phyloP scores from a whole-genome alignment of 108 stramenopile genomes.

The Nitzschia sp. region DNA sequence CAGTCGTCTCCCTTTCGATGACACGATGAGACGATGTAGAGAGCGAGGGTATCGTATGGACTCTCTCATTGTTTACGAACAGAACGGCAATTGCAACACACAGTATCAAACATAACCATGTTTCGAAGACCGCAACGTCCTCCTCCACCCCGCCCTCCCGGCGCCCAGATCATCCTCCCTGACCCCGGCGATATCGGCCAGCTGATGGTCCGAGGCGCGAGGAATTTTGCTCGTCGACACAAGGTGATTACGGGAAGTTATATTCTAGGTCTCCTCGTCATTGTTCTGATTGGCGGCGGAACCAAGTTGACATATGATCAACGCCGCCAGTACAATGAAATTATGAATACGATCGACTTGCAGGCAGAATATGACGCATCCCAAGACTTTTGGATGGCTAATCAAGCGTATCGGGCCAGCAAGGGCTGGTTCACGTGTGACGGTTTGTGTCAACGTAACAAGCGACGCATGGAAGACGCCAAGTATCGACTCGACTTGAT shows the following conservation, averaged over 20 bases:
- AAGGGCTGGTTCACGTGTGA: slow-evolving; percentile 91
- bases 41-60: too few species aligned
- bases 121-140: slow-evolving; percentile 9
- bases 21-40: too few species aligned
- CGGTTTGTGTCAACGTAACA: slow-evolving; percentile 80
- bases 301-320: slow-evolving; percentile 68
- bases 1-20: too few species aligned
- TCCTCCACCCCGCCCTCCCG: background rate
- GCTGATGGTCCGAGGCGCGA: slow-evolving; percentile 45
- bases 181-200: slow-evolving; percentile 47
- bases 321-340: slow-evolving; percentile 61
- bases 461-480: slow-evolving; percentile 58
- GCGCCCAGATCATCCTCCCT: slow-evolving; percentile 34
- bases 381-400: slow-evolving; percentile 53
- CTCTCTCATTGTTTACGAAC: too few species aligned
- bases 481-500: slow-evolving; percentile 65
- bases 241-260: slow-evolving; percentile 71
- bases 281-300: slow-evolving; percentile 66
- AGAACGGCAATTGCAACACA: background rate
- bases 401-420: slow-evolving; percentile 63
- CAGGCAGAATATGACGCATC: slow-evolving; percentile 79
- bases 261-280: slow-evolving; percentile 65
- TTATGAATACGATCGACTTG: slow-evolving; percentile 84
- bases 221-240: slow-evolving; percentile 58
- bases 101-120: background rate